Evolutionary conservation across 805 yeast genomes (phyloP), one percentile per base, ranked within the genome.

Genomic region (Kluyveromyces starmeri): DNA sequence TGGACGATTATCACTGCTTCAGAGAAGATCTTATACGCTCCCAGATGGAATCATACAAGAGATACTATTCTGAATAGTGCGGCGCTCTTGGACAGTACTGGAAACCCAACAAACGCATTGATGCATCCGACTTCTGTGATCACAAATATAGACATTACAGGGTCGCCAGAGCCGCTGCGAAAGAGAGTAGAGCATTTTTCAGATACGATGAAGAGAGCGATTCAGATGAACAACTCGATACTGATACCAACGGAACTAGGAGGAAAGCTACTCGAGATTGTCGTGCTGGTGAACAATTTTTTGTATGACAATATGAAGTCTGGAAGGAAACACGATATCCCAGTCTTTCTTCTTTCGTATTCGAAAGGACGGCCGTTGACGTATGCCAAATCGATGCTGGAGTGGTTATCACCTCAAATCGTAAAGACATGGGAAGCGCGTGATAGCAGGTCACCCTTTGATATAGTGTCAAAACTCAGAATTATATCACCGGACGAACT

Each of bases 361-460:
- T 77, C 86, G 0, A 94, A 92, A 17, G 74, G 85, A 3, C 76
- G 89, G 48, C 69, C 80, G 4, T 57, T 92, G 37, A 71, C 80
- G 17, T 84, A 82, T 51, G 95, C 96, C 0, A 73, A 84, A 10
- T 81, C 86, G 37, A 82, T 92, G 79, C 61, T 89, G 19, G 98
- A 92, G 61, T 92, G 97, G 97, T 81, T 92, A 86, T 77, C 94
- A 0, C 73, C 89, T 0, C 70, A 78, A n/a, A 70, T 86, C n/a
- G 71, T 83, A 17, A 80, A 82, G 46, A 81, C 76, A 29, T 86
- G 95, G 89, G 95, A 85, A 49, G 63, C 70, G 6, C 68, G 73
- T 40, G 78, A 78, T 35, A 53, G 49, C 22, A 71, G 71, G 36
- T 71, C 80, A 2, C 95, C 96, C 1, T 88, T 89, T 51, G 94